Conservation (phyloP, 768 basidiomycete genomes). For the Sistotremastrum niveocremeum region DNA sequence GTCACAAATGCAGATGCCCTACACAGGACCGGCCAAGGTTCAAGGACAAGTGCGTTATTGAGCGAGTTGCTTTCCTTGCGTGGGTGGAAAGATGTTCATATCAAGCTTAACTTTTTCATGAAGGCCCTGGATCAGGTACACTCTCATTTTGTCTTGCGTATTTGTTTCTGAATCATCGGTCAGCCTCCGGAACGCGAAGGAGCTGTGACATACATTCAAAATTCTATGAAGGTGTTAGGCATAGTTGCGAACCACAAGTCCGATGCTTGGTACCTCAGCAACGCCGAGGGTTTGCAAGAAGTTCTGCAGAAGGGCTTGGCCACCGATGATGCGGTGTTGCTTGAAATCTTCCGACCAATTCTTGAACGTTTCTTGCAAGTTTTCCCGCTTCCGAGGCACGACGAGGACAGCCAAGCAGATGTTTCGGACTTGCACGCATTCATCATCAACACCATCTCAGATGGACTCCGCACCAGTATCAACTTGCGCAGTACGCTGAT, state of each 20-base stretch:
- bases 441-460: conserved; percentile 58
- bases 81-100: conserved; percentile 85
- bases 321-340: conserved; percentile 65
- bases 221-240: conserved; percentile 79
- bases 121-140: conserved; percentile 69
- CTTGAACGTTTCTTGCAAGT: conserved; percentile 68
- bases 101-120: conserved; percentile 84
- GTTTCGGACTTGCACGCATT: conserved; percentile 68
- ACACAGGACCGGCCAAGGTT: conserved; percentile 31
- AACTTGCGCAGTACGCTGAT: conserved; percentile 69
- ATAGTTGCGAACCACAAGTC: conserved; percentile 74
- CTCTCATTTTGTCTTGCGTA: conserved; percentile 1
- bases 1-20: conserved; percentile 47
- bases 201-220: conserved; percentile 53
- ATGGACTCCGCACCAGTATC: conserved; percentile 62
- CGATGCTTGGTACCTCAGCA: conserved; percentile 65
- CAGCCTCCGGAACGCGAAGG: conserved; percentile 57
- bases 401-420: conserved; percentile 53
- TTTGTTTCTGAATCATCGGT: neutral
- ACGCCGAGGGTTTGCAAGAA: conserved; percentile 61
- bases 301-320: conserved; percentile 80
- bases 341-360: conserved; percentile 71
- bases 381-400: conserved; percentile 68
- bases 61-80: conserved; percentile 67
- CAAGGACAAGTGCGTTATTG: conserved; percentile 52